Percentiles rank a stretch among this genome's conserved stretches.
Conservation (phyloP, 805 yeast species). For the Candida orba region DNA sequence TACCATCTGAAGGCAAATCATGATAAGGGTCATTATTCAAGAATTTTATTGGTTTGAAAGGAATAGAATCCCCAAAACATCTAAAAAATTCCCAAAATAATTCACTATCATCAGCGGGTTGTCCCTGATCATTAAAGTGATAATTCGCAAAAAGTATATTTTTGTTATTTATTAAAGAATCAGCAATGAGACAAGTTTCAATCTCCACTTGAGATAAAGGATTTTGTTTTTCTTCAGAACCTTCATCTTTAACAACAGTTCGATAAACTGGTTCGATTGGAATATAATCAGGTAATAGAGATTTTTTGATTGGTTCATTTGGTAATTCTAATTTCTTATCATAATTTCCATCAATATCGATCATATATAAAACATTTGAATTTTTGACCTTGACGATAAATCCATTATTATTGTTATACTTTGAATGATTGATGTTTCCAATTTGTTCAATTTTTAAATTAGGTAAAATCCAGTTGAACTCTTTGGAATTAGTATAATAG, state of each 20-base stretch:
- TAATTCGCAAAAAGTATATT: conserved; percentile 13
- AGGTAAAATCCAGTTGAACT: conserved; percentile 20
- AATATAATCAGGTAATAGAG: conserved; percentile 22
- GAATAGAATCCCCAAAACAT: conserved; percentile 7
- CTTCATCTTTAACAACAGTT: conserved; percentile 17
- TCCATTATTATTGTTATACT: not conserved
- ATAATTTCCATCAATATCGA: conserved; percentile 21
- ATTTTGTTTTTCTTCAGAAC: conserved; percentile 2
- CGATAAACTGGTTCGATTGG: conserved; percentile 12
- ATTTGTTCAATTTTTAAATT: conserved; percentile 9
- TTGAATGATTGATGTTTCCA: not conserved
- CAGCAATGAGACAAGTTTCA: conserved; percentile 36
- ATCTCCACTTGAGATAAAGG: conserved; percentile 48
- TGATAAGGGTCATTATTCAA: no score
- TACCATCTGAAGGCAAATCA: no score
- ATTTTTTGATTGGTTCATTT: conserved; percentile 18
- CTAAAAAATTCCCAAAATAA: not conserved
- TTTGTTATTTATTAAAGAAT: conserved; percentile 11
- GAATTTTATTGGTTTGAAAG: no score
- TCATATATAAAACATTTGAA: conserved; percentile 12
- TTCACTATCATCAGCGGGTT: not conserved
- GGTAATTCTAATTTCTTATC: conserved; percentile 37
- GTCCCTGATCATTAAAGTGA: not conserved
- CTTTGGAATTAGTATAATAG: conserved; percentile 30
- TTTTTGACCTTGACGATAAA: conserved; percentile 1